Percentiles rank a stretch among this genome's conserved stretches.
phyloP scores from a whole-genome alignment of 306 rosid genomes.

The Prunus dulcis region DNA sequence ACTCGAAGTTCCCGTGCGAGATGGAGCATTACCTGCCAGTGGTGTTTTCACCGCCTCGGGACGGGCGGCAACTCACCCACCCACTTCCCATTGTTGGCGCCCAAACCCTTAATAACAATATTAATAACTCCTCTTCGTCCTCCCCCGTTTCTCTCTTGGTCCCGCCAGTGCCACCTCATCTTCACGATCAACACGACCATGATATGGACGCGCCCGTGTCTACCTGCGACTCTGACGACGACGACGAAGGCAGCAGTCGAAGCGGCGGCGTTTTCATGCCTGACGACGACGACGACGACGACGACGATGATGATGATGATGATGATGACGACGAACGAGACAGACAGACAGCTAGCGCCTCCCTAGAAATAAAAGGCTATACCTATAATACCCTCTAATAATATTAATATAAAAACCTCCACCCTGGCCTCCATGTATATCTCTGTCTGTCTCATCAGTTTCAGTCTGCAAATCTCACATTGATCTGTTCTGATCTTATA shows the following conservation, averaged over 20 bases:
- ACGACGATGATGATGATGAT: background rate
- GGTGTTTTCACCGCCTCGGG: conserved; percentile 78
- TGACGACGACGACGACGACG: background rate
- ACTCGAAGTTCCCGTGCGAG: conserved; percentile 93
- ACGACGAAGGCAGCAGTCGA: conserved; percentile 23
- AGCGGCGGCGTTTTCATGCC: conserved; percentile 32
- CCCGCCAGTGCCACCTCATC: background rate
- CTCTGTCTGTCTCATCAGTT: too few relatives aligned
- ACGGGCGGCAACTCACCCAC: conserved; percentile 66
- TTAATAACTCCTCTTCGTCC: background rate
- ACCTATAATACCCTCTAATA: too few relatives aligned
- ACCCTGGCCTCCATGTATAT: too few relatives aligned
- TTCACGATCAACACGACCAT: background rate
- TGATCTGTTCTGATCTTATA: too few relatives aligned
- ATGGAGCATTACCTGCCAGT: conserved; percentile 79
- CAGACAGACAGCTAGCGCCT: background rate
- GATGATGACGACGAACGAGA: conserved; percentile 4
- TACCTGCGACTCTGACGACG: background rate
- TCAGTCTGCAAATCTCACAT: too few relatives aligned
- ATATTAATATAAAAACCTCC: too few relatives aligned
- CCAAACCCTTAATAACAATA: conserved; percentile 7
- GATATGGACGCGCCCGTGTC: conserved; percentile 22
- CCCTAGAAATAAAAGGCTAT: background rate
- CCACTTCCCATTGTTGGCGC: conserved; percentile 61
- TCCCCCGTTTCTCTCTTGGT: conserved; percentile 2